A percentile compares a stretch with the other conserved stretches of the same genome.
Conservation (phyloP, 73 alveolate species). For the Stentor roeselii region DNA sequence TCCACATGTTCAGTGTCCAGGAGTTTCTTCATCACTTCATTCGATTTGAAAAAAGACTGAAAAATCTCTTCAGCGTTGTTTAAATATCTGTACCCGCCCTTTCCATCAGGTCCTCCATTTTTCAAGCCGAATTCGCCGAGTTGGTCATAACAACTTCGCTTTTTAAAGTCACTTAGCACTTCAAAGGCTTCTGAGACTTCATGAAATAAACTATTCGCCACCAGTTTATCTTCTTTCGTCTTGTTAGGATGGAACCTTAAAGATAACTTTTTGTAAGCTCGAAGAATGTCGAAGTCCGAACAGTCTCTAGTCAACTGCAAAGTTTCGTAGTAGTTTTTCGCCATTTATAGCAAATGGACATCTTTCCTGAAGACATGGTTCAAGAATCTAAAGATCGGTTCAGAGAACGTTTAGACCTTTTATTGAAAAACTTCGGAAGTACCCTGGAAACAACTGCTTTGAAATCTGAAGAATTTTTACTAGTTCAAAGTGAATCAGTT, state of each 20-base stretch:
- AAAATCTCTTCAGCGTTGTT: conserved; percentile 94
- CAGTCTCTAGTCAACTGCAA: conserved; percentile 76
- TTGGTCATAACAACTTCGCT: conserved; percentile 77
- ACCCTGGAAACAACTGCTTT: no score
- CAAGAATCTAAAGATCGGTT: no score
- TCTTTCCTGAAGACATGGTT: no score
- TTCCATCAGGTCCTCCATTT: conserved; percentile 79
- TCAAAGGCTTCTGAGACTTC: conserved; percentile 94
- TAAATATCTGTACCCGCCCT: conserved; percentile 65
- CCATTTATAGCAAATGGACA: conserved; percentile 37
- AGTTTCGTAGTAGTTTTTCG: conserved; percentile 80
- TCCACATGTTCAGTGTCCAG: conserved; percentile 39
- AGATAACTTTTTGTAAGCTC: conserved; percentile 81
- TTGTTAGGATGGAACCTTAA: conserved; percentile 87
- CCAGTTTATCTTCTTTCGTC: conserved; percentile 66
- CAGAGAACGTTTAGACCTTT: no score
- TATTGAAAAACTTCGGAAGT: no score
- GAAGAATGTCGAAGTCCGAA: conserved; percentile 76
- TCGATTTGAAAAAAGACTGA: conserved; percentile 91
- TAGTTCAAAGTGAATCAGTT: not conserved
- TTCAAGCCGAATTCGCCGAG: conserved; percentile 87
- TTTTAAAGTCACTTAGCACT: conserved; percentile 75
- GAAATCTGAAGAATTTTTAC: no score
- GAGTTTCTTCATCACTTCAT: conserved; percentile 78
- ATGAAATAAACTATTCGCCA: conserved; percentile 70